Evolutionary conservation across 306 rosid species (phyloP), one percentile per base, ranked within the genome.

Genomic region (Notholithocarpus densiflorus): DNA sequence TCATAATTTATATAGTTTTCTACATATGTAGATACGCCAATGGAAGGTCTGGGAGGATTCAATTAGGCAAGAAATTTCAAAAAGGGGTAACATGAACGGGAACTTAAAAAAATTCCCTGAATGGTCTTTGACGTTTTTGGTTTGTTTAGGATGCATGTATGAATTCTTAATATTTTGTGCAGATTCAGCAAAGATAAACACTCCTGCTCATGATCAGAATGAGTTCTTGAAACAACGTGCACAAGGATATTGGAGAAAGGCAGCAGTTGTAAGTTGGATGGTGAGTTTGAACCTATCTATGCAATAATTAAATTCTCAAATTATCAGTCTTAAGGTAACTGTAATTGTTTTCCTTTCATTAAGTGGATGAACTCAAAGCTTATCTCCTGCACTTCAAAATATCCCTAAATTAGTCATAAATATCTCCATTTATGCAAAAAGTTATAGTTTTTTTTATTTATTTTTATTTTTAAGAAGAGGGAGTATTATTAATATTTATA

Each of bases 1-100:
- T 51, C 79, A 70, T 83, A 74, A 59, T 77, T 51, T 27, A 68
- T 69, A 56, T 76, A 76, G 73, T 81, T 81, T 68, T 83, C 19
- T 43, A 37, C 18, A 52, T 27, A 7, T 74, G 82, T 76, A 92
- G 98, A 83, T 94, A 34, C 85, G 82, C 18, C 83, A 85, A 19
- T 94, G 98, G 98, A 92, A 89, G 77, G 32, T 0, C 10, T 94
- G 97, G 98, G 98, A 94, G 81, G 72, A 85, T 56, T 6, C 79
- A 1, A 70, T 84, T 82, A 75, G 27, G 85, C 7, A 11, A 0
- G 69, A 27, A 18, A 56, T 5, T 5, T 17, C 3, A 34, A 34
- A 9, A 1, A 26, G 55, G 23, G 65, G 85, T 88, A 84, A 81
- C 71, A 61, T 78, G 37, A 81, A 86, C 55, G 54, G 54, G 56